Base-by-base conservation (phyloP, 176 grass and related monocot genomes). In the Ensete ventricosum region DNA sequence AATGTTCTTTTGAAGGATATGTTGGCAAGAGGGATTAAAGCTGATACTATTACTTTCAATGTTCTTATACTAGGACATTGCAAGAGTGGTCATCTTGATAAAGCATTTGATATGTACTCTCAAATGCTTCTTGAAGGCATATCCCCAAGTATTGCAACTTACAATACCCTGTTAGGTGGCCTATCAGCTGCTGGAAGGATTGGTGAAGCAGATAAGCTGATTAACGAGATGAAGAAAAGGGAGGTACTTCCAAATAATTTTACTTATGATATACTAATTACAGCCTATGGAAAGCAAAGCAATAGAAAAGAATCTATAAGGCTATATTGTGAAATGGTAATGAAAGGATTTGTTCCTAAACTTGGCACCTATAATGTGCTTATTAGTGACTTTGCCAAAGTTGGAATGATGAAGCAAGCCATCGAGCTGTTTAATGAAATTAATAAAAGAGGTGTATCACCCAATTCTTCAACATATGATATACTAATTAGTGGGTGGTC, bases 331-430 rank as follows among this genome's bases (percentile, higher is more conserved):
- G 90, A 97, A 78, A 97, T 89, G 93, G 85, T 93, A 21, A 75
- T 62, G 17, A 90, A 82, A 86, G 93, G 88, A 1, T 97, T 93
- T 85, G n/a, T 87, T 83, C 93, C 93, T 16, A 97, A 97, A 87
- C 74, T 87, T 69, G 90, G 93, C 88, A 90, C 93, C 2, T 97
- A 92, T 64, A 97, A 97, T 88, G 82, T 84, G 49, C 81, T 97
- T 24, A 85, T 97, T 76, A 85, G 83, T 63, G 81, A 82, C 66
- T 90, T 97, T 82, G 71, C 90, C 71, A 86, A 76, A 74, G 77
- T 69, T 8, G 90, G 90, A 83, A 97, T 97, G 93, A 93, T 97
- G 93, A 89, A 74, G 55, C 93, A 97, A 83, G 88, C 93, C 84
- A 90, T 78, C 71, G 88, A 88, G 67, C 77, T 97, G 71, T 86